These are phyloP conservation scores for Cornus suecica DNA, from an alignment of 148 eudicot genomes.

Conservation along the genomic window DNA sequence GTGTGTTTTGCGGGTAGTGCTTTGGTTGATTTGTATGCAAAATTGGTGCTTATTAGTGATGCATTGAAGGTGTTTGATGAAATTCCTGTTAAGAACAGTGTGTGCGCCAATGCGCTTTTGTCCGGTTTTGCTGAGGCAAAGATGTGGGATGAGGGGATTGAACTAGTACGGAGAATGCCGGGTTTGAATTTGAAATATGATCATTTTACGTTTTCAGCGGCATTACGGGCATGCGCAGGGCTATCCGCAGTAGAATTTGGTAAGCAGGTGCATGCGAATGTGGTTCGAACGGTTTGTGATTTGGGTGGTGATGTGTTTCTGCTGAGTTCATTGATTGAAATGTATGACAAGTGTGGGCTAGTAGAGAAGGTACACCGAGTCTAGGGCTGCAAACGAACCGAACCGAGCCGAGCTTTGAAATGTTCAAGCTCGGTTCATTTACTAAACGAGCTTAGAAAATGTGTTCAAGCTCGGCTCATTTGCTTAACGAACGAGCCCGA, in stretches of 20 bases:
- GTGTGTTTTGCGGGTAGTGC: conserved; percentile 81
- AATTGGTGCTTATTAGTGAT: conserved; percentile 33
- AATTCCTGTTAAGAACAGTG: conserved; percentile 58
- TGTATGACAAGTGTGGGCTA: conserved; percentile 74
- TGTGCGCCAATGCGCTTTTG: conserved; percentile 62
- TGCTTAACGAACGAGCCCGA: too few species aligned
- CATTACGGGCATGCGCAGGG: conserved; percentile 58
- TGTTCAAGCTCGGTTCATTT: too few species aligned
- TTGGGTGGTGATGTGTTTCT: conserved; percentile 49
- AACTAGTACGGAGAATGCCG: conserved; percentile 46
- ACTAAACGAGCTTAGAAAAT: too few species aligned
- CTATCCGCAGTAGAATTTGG: conserved; percentile 47
- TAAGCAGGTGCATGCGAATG: conserved; percentile 53
- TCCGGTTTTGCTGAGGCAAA: conserved; percentile 59
- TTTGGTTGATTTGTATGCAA: conserved; percentile 56
- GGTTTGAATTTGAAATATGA: conserved; percentile 39
- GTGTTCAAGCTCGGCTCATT: too few species aligned
- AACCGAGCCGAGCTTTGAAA: too few species aligned
- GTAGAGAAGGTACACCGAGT: conserved; percentile 42
- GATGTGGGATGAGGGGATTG: conserved; percentile 56
- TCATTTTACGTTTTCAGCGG: conserved; percentile 54
- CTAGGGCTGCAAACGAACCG: too few species aligned
- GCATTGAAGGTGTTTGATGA: conserved; percentile 58
- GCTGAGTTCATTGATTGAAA: conserved; percentile 66
- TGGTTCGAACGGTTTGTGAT: conserved; percentile 31